Evolutionary conservation across 1,284 basidiomycete genomes (phyloP).

Genomic region (Chalciporus sp.): DNA sequence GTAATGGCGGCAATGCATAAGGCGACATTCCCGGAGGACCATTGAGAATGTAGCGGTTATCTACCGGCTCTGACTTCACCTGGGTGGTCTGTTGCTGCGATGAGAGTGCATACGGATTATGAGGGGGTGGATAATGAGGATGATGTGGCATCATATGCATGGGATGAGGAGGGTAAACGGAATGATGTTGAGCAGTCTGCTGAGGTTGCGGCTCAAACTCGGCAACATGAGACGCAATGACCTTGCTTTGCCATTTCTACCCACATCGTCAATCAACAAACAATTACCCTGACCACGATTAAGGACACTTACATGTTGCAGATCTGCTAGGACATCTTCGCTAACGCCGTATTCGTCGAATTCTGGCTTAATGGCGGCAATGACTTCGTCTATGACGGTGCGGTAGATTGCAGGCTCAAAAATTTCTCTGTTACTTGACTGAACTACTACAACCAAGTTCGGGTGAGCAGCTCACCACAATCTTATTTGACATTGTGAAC

Average conservation of each 20-base stretch:
- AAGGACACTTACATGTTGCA: conserved; percentile 76
- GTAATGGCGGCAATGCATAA: conserved; percentile 62
- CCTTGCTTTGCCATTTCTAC: conserved; percentile 94
- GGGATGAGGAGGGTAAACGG: conserved; percentile 52
- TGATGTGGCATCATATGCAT: conserved; percentile 53
- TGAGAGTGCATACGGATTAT: conserved; percentile 48
- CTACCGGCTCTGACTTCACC: conserved; percentile 70
- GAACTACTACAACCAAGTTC: conserved; percentile 58
- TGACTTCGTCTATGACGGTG: conserved; percentile 95
- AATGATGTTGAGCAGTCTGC: conserved; percentile 47
- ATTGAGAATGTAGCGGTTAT: conserved; percentile 61
- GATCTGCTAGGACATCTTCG: conserved; percentile 86
- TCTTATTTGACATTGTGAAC: conserved; percentile 79
- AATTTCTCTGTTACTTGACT: conserved; percentile 56
- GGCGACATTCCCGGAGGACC: conserved; percentile 40
- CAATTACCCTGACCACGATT: conserved; percentile 9
- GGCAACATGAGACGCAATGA: conserved; percentile 90
- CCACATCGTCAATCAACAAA: conserved; percentile 17
- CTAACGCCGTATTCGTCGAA: conserved; percentile 97
- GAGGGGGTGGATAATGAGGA: conserved; percentile 45
- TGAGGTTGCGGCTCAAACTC: conserved; percentile 77
- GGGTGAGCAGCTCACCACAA: conserved; percentile 84
- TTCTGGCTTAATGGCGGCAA: conserved; percentile 85
- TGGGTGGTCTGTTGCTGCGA: conserved; percentile 39
- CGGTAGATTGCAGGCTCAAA: conserved; percentile 91